Conservation (phyloP, 139 green algal species). For the Dunaliella primolecta region DNA sequence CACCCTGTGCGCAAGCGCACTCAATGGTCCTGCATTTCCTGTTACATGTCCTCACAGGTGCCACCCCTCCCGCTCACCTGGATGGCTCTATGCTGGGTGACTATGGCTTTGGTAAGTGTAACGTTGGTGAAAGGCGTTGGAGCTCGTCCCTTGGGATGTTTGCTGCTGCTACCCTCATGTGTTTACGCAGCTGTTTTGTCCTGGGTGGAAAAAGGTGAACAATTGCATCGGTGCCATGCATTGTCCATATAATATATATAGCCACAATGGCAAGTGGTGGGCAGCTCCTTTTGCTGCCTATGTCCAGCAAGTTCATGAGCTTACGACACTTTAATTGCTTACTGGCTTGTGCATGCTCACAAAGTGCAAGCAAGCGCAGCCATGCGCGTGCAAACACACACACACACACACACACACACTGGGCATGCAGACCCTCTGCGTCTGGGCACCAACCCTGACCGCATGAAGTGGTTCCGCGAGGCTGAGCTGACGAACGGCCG, state of each 20-base stretch:
- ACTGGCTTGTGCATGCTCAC: too few relatives aligned
- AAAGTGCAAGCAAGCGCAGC: too few relatives aligned
- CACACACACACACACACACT: not conserved
- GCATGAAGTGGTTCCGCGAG: conserved; percentile 68
- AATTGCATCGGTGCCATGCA: not conserved
- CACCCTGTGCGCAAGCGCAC: too few relatives aligned
- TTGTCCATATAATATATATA: not conserved
- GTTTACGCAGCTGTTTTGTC: not conserved
- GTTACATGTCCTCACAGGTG: too few relatives aligned
- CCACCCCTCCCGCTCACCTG: conserved; percentile 54
- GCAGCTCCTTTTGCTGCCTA: too few relatives aligned
- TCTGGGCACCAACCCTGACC: conserved; percentile 54
- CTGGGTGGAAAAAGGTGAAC: not conserved
- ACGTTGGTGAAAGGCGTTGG: not conserved
- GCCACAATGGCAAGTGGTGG: too few relatives aligned
- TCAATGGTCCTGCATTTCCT: too few relatives aligned
- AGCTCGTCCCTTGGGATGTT: too few relatives aligned
- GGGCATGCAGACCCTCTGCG: conserved; percentile 52
- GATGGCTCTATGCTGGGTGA: conserved; percentile 53
- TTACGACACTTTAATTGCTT: too few relatives aligned
- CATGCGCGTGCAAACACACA: not conserved
- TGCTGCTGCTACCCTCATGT: not conserved
- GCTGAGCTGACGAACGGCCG: conserved; percentile 87
- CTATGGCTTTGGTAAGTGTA: conserved; percentile 23
- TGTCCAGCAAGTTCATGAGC: too few relatives aligned